phyloP scores from a whole-genome alignment of 1,284 basidiomycete genomes.

The Malassezia dermatis region DNA sequence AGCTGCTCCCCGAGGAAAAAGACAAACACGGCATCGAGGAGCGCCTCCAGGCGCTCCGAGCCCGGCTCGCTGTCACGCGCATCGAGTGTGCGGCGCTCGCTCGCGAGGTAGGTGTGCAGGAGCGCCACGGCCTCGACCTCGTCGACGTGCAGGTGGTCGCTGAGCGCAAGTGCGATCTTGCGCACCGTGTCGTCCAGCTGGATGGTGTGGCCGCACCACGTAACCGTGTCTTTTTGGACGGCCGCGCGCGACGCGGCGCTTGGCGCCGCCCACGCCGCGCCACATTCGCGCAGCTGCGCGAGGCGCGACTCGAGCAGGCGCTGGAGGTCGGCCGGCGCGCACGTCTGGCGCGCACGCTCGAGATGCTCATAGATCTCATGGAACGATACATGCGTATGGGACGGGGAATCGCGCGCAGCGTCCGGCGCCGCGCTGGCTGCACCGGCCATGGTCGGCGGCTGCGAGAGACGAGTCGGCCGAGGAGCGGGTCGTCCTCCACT shows the following conservation, averaged over 20 bases:
- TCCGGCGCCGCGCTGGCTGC: slow-evolving; percentile 3
- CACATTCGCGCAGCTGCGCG: slow-evolving; percentile 22
- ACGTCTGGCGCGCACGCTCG: slow-evolving; percentile 26
- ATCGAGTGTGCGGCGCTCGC: slow-evolving; percentile 57
- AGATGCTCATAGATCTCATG: slow-evolving; percentile 39
- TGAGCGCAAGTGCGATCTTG: slow-evolving; percentile 60
- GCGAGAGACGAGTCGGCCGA: not conserved
- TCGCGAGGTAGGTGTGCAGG: slow-evolving; percentile 66
- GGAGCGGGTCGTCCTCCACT: not conserved
- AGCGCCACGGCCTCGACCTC: slow-evolving; percentile 63
- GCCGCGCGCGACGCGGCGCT: slow-evolving; percentile 3
- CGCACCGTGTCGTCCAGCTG: slow-evolving; percentile 58
- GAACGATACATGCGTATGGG: slow-evolving; percentile 18
- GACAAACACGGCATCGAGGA: slow-evolving; percentile 62
- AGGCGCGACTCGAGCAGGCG: slow-evolving; percentile 21
- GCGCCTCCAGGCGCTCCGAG: slow-evolving; percentile 20
- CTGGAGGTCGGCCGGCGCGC: slow-evolving; percentile 18
- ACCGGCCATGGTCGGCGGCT: not conserved
- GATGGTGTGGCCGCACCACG: slow-evolving; percentile 52
- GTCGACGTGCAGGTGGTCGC: slow-evolving; percentile 62
- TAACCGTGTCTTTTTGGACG: not conserved
- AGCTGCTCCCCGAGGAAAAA: slow-evolving; percentile 72
- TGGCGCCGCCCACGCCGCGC: slow-evolving; percentile 19
- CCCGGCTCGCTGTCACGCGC: slow-evolving; percentile 5
- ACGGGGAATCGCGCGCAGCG: not conserved